Percentiles rank a stretch among this genome's conserved stretches.
phyloP scores from a whole-genome alignment of 306 rosid species.

The Quercus glauca region DNA sequence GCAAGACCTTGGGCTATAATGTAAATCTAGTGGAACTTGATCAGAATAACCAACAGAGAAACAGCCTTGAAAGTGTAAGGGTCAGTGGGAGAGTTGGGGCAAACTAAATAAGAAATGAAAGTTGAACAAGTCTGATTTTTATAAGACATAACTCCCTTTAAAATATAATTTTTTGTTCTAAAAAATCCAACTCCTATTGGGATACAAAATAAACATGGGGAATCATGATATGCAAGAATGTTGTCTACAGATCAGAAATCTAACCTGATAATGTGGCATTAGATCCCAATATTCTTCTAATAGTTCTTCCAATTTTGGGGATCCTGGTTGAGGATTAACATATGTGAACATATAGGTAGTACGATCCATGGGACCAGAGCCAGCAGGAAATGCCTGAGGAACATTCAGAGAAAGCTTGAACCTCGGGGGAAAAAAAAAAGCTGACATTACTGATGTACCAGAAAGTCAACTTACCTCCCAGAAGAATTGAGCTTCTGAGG shows the following conservation, averaged over 20 bases:
- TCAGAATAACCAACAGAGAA: background rate
- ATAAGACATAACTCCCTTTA: background rate
- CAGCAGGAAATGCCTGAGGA: conserved; percentile 93
- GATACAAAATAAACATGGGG: background rate
- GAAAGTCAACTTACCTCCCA: conserved; percentile 76
- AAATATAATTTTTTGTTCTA: background rate
- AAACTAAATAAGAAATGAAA: background rate
- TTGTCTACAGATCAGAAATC: conserved; percentile 5
- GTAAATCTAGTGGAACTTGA: background rate
- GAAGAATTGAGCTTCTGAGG: conserved; percentile 73
- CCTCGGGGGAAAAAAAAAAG: background rate
- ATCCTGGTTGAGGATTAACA: conserved; percentile 76
- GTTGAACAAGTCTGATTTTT: background rate
- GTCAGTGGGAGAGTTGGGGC: background rate
- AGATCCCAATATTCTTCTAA: conserved; percentile 85
- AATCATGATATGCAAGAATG: background rate
- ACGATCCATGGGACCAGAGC: conserved; percentile 86
- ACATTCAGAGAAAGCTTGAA: conserved; percentile 27
- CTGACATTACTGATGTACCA: background rate
- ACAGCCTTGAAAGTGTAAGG: background rate
- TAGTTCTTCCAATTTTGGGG: conserved; percentile 76
- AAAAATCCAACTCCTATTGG: background rate
- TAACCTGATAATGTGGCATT: conserved; percentile 93
- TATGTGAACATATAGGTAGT: conserved; percentile 95
- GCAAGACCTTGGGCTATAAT: background rate